Evolutionary conservation across 1,139 yeast genomes (phyloP), one percentile per base, ranked within the genome.

Genomic region (Candida albicans): DNA sequence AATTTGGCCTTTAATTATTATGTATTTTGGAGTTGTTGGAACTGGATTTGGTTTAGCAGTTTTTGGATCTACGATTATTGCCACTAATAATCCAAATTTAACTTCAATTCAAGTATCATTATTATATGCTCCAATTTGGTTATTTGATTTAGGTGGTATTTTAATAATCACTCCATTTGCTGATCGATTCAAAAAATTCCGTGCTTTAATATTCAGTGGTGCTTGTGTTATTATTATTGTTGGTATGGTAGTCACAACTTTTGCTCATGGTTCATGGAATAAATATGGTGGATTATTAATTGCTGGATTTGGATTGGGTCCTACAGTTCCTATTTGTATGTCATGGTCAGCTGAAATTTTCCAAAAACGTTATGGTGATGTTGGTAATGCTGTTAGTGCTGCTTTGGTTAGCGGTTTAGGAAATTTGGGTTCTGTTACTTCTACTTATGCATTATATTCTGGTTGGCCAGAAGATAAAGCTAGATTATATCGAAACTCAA

Each of bases 21-120:
- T 88, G 96, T 88, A 88, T 64, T 89, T 88, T 64, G 96, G 96
- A 8, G 96, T 86, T 12, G 96, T 88, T 14, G 96, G 96, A 37
- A 82, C 89, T 13, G 96, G 96, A 1, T 83, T 77, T 58, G 96
- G 96, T 13, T 70, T 88, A 45, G 90, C 91, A 15, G 93, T 85
- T 14, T 88, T 85, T 65, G 96, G 93, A 2, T 83, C 96, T 4
- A 82, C 95, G n/a, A 82, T 88, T 52, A 84, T 88, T 53, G 65
- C 75, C 41, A 77, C 77, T 8, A 81, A 83, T 53, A 81, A 85
- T 60, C 84, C 93, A 2, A 54, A 58, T 10, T 73, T 87, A 53
- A 65, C 82, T 1, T 82, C 90, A 2, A 85, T 88, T 52, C 70
- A 83, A 47, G 81, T 88, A 14, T 84, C 93, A 0, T 73, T 88